Evolutionary conservation across 2,329 filamentous ascomycete genomes (phyloP).

Genomic region (Aspergillus chevalieri): DNA sequence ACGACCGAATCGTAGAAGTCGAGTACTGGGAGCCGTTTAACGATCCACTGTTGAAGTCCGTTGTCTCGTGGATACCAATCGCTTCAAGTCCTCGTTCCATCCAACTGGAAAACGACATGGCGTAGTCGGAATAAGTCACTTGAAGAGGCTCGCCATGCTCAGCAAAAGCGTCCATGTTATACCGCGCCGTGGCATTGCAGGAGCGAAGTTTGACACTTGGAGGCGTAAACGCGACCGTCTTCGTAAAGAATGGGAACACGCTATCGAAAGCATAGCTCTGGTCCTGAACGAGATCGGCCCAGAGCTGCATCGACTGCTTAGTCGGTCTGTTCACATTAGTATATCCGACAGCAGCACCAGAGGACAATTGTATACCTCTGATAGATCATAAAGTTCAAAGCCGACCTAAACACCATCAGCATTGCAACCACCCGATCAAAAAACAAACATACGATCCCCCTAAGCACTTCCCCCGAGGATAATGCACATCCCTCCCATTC

Average conservation of each 20-base stretch:
- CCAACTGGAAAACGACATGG: conserved; percentile 35
- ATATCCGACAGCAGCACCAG: not conserved
- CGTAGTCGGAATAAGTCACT: conserved; percentile 38
- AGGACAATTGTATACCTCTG: conserved; percentile 17
- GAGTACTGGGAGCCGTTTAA: conserved; percentile 37
- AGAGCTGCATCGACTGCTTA: conserved; percentile 21
- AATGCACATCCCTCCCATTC: conserved; percentile 35
- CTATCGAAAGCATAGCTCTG: conserved; percentile 27
- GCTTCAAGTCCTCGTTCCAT: conserved; percentile 31
- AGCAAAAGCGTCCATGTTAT: conserved; percentile 24
- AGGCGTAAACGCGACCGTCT: conserved; percentile 22
- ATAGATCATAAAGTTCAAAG: conserved; percentile 30
- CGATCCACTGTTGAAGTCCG: conserved; percentile 40
- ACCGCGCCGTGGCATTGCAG: conserved; percentile 18
- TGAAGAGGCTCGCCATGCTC: conserved; percentile 32
- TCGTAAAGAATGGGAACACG: conserved; percentile 24
- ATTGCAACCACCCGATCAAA: not conserved
- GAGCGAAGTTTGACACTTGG: conserved; percentile 13
- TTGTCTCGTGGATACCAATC: conserved; percentile 33
- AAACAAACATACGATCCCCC: conserved; percentile 23
- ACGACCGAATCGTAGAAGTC: conserved; percentile 45
- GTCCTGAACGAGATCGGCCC: conserved; percentile 29
- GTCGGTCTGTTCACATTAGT: conserved; percentile 16
- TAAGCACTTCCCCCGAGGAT: conserved; percentile 22
- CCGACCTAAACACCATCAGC: conserved; percentile 15